A percentile compares a stretch with the other conserved stretches of the same genome.
phyloP scores from a whole-genome alignment of 139 green algal genomes.

The Pycnococcus provasolii region DNA sequence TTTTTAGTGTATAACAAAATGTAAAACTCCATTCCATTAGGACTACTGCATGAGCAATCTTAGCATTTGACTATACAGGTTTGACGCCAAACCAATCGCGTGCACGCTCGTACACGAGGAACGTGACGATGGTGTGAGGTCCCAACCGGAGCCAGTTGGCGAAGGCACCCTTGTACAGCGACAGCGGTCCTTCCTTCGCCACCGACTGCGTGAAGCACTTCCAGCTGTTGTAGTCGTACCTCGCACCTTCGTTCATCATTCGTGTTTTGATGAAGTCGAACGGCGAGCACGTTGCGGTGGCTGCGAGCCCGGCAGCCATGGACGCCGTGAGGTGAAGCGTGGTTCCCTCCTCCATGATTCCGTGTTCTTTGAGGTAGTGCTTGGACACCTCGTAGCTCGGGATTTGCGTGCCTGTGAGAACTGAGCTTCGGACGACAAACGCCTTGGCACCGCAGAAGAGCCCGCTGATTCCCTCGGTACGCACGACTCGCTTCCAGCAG shows the following conservation, averaged over 20 bases:
- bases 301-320: neutral
- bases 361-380: neutral
- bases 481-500: neutral
- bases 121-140: slow-evolving; percentile 12
- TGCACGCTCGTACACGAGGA: slow-evolving; percentile 15
- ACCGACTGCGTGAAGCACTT: slow-evolving; percentile 1
- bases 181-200: neutral
- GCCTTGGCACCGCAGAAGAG: neutral
- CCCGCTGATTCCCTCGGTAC: neutral
- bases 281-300: neutral
- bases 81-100: slow-evolving; percentile 2
- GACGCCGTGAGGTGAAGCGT: neutral
- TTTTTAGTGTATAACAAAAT: no score
- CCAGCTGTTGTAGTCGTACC: neutral
- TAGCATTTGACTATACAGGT: neutral
- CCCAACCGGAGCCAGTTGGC: slow-evolving; percentile 7
- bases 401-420: slow-evolving; percentile 9
- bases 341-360: slow-evolving; percentile 2
- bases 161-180: slow-evolving; percentile 9
- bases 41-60: no score
- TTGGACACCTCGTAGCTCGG: slow-evolving; percentile 6
- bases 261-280: slow-evolving; percentile 15
- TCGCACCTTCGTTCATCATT: slow-evolving; percentile 1
- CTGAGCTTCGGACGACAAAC: neutral
- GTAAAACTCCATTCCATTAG: no score